These are phyloP conservation scores for Eragrostis curvula DNA, from an alignment of 176 grass and related monocot genomes.

Conservation along the genomic window DNA sequence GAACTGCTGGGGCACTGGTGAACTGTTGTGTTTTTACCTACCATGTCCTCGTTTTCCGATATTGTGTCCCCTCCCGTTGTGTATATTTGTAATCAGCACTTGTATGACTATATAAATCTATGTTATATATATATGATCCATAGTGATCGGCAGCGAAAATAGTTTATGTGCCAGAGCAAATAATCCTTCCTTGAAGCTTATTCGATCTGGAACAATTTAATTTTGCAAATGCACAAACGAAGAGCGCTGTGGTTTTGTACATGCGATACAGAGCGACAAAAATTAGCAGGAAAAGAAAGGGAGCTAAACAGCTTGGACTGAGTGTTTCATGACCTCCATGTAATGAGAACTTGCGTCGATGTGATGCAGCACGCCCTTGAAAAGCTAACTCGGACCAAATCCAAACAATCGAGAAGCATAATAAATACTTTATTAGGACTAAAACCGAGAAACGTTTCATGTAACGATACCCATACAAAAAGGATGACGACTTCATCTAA, in stretches of 20 bases:
- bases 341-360: neutral
- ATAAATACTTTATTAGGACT: too few species aligned
- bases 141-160: neutral
- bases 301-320: neutral
- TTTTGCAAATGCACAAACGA: neutral
- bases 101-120: too few species aligned
- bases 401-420: neutral
- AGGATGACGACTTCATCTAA: neutral
- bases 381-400: neutral
- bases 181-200: neutral
- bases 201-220: neutral
- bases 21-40: neutral
- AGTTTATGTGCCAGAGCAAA: neutral
- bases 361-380: neutral
- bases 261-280: too few species aligned
- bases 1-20: neutral
- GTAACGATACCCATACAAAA: neutral
- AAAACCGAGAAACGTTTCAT: neutral
- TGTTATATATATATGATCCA: neutral
- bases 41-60: neutral
- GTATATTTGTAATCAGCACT: neutral
- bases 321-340: neutral
- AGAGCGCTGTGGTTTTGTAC: neutral
- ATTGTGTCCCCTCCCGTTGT: neutral
- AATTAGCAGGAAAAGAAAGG: neutral